Conservation (phyloP, 2,329 filamentous ascomycete genomes). For the Phaeosphaeria sp. region DNA sequence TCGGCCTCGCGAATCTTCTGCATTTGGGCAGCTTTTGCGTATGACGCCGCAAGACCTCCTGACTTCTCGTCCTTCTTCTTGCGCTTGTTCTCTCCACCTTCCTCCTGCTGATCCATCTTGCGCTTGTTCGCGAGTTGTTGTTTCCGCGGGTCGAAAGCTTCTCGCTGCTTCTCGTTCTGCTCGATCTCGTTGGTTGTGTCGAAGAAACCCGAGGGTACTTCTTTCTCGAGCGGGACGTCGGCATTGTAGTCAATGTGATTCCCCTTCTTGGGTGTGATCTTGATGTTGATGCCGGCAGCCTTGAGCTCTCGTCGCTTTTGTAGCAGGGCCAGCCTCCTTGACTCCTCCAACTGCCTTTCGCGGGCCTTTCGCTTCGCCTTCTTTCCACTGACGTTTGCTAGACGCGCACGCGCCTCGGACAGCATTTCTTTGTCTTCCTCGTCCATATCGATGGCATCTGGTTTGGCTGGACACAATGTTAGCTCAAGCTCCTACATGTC, state of each 20-base stretch:
- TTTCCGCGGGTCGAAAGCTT: conserved; percentile 89
- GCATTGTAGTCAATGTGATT: conserved; percentile 99
- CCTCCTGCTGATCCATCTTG: conserved; percentile 89
- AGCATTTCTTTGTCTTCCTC: conserved; percentile 99
- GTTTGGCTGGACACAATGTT: conserved; percentile 77
- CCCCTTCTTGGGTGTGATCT: conserved; percentile 87
- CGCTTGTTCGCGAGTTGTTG: conserved; percentile 90
- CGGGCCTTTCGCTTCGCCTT: conserved; percentile 98
- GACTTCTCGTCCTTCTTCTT: conserved; percentile 84
- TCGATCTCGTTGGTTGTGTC: conserved; percentile 85
- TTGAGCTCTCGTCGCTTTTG: conserved; percentile 97
- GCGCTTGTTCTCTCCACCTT: conserved; percentile 77
- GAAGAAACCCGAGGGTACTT: conserved; percentile 86
- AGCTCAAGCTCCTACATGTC: not conserved
- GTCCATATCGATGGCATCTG: conserved; percentile 96
- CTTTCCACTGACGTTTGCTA: conserved; percentile 98
- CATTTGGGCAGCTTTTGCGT: conserved; percentile 90
- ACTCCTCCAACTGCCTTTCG: conserved; percentile 94
- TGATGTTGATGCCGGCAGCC: conserved; percentile 97
- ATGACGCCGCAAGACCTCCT: conserved; percentile 80
- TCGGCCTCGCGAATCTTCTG: conserved; percentile 96
- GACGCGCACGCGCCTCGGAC: conserved; percentile 91
- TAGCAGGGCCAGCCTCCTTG: conserved; percentile 82
- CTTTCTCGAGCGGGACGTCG: conserved; percentile 97
- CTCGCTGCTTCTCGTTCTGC: conserved; percentile 82